Evolutionary conservation across 2,329 filamentous ascomycete species (phyloP).

Genomic region (Colletotrichum tamarilloi): DNA sequence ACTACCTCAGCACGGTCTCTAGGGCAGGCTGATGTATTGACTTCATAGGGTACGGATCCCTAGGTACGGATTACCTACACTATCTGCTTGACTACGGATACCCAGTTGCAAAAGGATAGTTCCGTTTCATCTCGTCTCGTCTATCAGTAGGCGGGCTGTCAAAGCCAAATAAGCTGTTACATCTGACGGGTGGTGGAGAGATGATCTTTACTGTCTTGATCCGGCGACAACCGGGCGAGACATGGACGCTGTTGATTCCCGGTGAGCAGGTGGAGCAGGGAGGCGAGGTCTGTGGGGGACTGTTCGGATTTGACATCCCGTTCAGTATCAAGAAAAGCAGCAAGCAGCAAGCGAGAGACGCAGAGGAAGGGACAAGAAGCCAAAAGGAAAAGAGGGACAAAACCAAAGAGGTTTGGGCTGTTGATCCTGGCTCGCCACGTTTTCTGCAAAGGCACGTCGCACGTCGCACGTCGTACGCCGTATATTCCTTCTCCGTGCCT

Average conservation of each 20-base stretch:
- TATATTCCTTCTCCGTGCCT: neutral
- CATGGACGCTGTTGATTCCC: constrained; percentile 6
- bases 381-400: neutral
- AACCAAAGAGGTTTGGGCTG: neutral
- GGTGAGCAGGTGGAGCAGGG: constrained; percentile 4
- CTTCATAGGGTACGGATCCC: neutral
- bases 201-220: neutral
- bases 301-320: neutral
- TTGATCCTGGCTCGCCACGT: constrained; percentile 31
- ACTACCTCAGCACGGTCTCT: neutral
- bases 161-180: constrained; percentile 11
- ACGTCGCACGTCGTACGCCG: neutral
- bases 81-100: neutral
- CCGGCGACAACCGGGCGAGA: neutral
- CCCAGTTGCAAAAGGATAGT: neutral
- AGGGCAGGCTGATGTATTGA: neutral
- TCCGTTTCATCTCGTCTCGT: constrained; percentile 18
- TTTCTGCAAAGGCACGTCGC: constrained; percentile 9
- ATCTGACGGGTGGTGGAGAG: constrained; percentile 4
- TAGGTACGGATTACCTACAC: neutral
- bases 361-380: neutral
- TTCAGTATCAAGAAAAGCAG: neutral
- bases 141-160: neutral
- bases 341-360: neutral
- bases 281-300: neutral